Evolutionary conservation across 768 basidiomycete species (phyloP).

Genomic region (Tylopilus plumbeoviolaceoides): DNA sequence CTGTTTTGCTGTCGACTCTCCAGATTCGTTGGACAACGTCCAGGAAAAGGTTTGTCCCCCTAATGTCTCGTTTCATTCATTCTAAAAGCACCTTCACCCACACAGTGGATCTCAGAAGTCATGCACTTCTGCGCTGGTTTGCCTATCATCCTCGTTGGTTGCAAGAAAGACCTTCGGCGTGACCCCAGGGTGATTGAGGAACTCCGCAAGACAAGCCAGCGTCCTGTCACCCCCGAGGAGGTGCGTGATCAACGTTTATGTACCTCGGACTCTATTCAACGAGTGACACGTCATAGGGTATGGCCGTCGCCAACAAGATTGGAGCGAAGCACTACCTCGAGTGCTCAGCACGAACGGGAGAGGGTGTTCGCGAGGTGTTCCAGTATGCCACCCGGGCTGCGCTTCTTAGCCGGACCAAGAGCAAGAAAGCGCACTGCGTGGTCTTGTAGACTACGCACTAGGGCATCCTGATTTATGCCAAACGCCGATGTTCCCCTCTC

Average conservation of each 20-base stretch:
- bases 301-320: constrained; percentile 95
- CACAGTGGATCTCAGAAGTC: constrained; percentile 97
- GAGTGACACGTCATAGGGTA: constrained; percentile 54
- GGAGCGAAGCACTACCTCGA: constrained; percentile 95
- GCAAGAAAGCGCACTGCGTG: constrained; percentile 42
- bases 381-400: constrained; percentile 95
- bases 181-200: constrained; percentile 93
- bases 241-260: constrained; percentile 35
- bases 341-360: constrained; percentile 93
- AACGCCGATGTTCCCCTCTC: constrained; percentile 19
- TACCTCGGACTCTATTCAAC: neutral
- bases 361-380: constrained; percentile 98
- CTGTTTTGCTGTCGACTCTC: constrained; percentile 97
- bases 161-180: constrained; percentile 97
- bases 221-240: constrained; percentile 93
- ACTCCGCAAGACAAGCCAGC: constrained; percentile 89
- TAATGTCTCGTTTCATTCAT: constrained; percentile 2
- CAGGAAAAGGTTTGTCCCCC: constrained; percentile 86
- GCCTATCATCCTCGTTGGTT: constrained; percentile 96
- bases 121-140: constrained; percentile 95
- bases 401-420: constrained; percentile 57
- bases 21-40: constrained; percentile 98
- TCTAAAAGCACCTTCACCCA: constrained; percentile 2
- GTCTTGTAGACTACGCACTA: constrained; percentile 39
- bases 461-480: constrained; percentile 18